Evolutionary conservation across 345 rosid genomes (phyloP).

Genomic region (Syzygium grande): DNA sequence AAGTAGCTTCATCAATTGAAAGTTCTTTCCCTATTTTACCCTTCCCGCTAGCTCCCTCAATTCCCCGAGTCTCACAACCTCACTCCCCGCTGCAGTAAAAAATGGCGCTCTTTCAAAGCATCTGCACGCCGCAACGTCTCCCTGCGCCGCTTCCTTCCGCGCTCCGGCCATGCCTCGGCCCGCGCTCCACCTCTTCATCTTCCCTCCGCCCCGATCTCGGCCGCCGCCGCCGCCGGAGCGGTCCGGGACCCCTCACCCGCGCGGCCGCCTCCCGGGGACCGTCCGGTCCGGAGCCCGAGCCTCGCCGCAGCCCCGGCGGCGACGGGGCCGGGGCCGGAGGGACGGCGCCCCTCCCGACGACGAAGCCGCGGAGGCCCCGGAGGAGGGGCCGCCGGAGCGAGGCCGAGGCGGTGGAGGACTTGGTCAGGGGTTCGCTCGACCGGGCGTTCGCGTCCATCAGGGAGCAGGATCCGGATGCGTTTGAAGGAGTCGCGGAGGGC

Average conservation of each 20-base stretch:
- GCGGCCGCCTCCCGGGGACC: conserved; percentile 18
- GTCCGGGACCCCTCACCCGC: conserved; percentile 11
- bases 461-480: conserved; percentile 38
- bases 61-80: background rate
- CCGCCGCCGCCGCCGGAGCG: background rate
- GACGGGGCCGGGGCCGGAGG: conserved; percentile 9
- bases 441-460: conserved; percentile 58
- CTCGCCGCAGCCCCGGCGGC: conserved; percentile 14
- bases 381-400: conserved; percentile 80
- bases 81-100: background rate
- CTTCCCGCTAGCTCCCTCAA: background rate
- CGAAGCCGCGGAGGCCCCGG: conserved; percentile 45
- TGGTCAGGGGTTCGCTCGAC: conserved; percentile 57
- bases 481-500: conserved; percentile 32
- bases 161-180: background rate
- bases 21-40: background rate
- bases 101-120: background rate
- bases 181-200: background rate
- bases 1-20: too few species aligned
- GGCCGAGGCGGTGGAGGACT: conserved; percentile 78
- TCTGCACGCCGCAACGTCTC: background rate
- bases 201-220: background rate
- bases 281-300: conserved; percentile 24
- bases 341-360: conserved; percentile 21
- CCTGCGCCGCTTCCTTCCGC: background rate